Percentiles rank a stretch among this genome's conserved stretches.
phyloP scores from a whole-genome alignment of 2,329 filamentous ascomycete genomes.

The Pseudopithomyces chartarum region DNA sequence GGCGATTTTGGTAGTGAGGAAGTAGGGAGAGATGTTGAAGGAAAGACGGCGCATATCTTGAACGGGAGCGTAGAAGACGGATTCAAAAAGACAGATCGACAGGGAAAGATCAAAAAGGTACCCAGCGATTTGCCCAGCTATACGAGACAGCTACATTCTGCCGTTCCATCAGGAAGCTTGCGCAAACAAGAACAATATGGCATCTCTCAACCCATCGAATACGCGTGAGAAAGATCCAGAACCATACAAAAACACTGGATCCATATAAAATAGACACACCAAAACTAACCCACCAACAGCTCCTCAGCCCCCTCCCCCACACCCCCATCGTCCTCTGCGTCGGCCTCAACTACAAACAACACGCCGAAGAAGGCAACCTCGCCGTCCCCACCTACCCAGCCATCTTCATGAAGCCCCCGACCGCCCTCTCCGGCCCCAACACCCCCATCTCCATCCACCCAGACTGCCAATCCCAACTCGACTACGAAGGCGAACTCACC shows the following conservation, averaged over 20 bases:
- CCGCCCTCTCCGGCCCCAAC: conserved; percentile 40
- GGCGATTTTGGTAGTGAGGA: conserved; percentile 37
- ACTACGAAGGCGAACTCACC: conserved; percentile 48
- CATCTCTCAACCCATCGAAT: too few species aligned
- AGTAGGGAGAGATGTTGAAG: conserved; percentile 36
- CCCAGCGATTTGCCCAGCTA: neutral
- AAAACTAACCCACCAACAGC: conserved; percentile 10
- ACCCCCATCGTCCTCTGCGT: conserved; percentile 42
- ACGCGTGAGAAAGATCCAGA: too few species aligned
- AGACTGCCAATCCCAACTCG: conserved; percentile 37
- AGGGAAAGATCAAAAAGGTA: conserved; percentile 34
- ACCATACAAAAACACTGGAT: too few species aligned
- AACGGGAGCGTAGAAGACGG: conserved; percentile 34
- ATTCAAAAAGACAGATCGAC: conserved; percentile 33
- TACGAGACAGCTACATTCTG: too few species aligned
- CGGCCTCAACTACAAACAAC: conserved; percentile 42
- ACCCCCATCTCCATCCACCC: conserved; percentile 36
- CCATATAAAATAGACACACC: neutral
- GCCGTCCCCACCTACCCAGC: conserved; percentile 37
- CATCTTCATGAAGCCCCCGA: conserved; percentile 43
- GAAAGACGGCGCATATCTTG: conserved; percentile 34
- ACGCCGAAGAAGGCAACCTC: conserved; percentile 41
- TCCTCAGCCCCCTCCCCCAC: conserved; percentile 33
- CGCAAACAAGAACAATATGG: too few species aligned
- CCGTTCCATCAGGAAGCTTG: too few species aligned